Evolutionary conservation across 495 filamentous ascomycete genomes (phyloP).

Genomic region (Aspergillus olivimuriae): DNA sequence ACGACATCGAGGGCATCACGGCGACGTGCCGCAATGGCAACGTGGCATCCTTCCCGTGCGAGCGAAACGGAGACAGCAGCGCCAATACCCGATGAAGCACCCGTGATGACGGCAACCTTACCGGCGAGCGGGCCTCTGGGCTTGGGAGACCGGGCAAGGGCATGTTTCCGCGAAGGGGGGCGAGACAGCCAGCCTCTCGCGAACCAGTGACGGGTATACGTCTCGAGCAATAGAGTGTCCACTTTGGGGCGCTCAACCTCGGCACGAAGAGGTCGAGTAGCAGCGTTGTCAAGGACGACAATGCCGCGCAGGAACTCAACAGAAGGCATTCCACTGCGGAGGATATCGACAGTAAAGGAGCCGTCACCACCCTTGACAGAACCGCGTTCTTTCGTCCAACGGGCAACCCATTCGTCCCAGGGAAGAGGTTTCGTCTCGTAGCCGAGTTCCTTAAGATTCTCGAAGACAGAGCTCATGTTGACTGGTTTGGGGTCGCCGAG

Average conservation of each 20-base stretch:
- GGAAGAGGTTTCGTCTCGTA: constrained; percentile 51
- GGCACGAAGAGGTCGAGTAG: constrained; percentile 48
- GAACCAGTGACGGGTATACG: constrained; percentile 63
- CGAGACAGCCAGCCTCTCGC: constrained; percentile 59
- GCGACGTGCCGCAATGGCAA: constrained; percentile 58
- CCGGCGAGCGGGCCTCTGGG: constrained; percentile 47
- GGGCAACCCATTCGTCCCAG: constrained; percentile 58
- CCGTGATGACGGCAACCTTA: constrained; percentile 44
- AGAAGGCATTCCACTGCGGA: constrained; percentile 57
- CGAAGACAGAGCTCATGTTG: constrained; percentile 48
- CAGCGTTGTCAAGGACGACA: constrained; percentile 54
- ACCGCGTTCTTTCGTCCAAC: constrained; percentile 56
- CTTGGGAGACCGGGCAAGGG: constrained; percentile 26
- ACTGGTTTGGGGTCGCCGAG: constrained; percentile 60
- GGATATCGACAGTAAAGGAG: constrained; percentile 48
- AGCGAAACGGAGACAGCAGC: constrained; percentile 42
- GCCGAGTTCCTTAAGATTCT: constrained; percentile 50
- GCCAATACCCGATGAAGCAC: constrained; percentile 46
- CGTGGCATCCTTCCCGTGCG: constrained; percentile 51
- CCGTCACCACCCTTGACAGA: constrained; percentile 51
- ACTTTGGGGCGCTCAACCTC: constrained; percentile 55
- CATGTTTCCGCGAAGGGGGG: constrained; percentile 39
- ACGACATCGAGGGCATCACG: constrained; percentile 52
- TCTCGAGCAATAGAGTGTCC: constrained; percentile 52
- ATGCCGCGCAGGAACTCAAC: constrained; percentile 53